Conservation (phyloP, 2,329 filamentous ascomycete genomes). For the Trichoderma hamatum region DNA sequence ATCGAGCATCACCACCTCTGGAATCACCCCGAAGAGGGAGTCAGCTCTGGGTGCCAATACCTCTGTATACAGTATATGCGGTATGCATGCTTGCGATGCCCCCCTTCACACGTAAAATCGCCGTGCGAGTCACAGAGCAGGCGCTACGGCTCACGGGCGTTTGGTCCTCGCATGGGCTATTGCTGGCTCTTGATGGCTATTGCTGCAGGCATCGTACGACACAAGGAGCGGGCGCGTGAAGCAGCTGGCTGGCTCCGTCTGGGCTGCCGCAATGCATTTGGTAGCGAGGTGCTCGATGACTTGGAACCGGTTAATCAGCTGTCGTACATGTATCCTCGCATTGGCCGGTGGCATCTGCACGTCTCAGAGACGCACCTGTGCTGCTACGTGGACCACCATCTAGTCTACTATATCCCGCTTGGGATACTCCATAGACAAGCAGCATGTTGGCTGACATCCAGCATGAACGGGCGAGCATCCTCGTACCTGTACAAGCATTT, state of each 20-base stretch:
- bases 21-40: background rate
- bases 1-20: background rate
- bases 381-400: background rate
- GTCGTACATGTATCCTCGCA: background rate
- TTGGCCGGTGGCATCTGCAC: background rate
- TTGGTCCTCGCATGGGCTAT: background rate
- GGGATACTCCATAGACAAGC: background rate
- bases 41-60: background rate
- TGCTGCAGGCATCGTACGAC: constrained; percentile 23
- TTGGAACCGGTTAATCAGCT: background rate
- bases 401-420: background rate
- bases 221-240: background rate
- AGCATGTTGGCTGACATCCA: background rate
- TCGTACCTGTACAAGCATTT: background rate
- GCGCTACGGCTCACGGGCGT: constrained; percentile 8
- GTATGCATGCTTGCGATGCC: background rate
- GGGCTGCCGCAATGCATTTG: background rate
- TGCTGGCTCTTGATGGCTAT: background rate
- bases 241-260: background rate
- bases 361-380: background rate
- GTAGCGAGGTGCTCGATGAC: background rate
- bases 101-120: background rate
- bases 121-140: constrained; percentile 9
- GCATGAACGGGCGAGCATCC: background rate
- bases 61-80: background rate